phyloP scores from a whole-genome alignment of 2,329 filamentous ascomycete species.

The Cordyceps cicadae region DNA sequence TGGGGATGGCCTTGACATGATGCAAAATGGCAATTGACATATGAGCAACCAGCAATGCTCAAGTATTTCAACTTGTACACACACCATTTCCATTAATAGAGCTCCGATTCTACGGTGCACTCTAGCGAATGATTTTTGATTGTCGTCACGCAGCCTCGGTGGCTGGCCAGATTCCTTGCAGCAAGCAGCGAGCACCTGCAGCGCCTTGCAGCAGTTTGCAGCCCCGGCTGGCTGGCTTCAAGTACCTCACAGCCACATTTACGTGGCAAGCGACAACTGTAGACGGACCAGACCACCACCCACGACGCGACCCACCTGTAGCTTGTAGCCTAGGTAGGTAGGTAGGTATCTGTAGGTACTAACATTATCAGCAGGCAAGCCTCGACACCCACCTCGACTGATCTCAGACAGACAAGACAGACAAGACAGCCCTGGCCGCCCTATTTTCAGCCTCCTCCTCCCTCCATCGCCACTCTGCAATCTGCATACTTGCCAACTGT shows the following conservation, averaged over 20 bases:
- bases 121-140: not conserved
- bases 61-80: not conserved
- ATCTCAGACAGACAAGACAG: too few relatives aligned
- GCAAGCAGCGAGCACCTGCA: not conserved
- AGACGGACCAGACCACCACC: not conserved
- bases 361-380: too few relatives aligned
- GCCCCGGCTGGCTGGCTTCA: not conserved
- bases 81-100: not conserved
- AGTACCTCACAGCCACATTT: too few relatives aligned
- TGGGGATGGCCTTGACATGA: not conserved
- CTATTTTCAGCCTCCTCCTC: not conserved
- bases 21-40: not conserved
- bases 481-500: too few relatives aligned
- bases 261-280: constrained; percentile 1
- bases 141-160: not conserved
- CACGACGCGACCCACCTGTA: constrained; percentile 6
- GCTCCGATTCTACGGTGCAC: too few relatives aligned
- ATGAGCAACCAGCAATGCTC: not conserved
- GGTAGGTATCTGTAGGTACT: too few relatives aligned
- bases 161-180: not conserved
- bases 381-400: too few relatives aligned
- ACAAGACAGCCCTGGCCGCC: too few relatives aligned
- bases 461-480: not conserved
- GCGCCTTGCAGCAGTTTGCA: not conserved
- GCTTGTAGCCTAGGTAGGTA: not conserved